Percentiles rank a stretch among this genome's conserved stretches.
Conservation (phyloP, 805 yeast species). For the Starmera pachycereana region DNA sequence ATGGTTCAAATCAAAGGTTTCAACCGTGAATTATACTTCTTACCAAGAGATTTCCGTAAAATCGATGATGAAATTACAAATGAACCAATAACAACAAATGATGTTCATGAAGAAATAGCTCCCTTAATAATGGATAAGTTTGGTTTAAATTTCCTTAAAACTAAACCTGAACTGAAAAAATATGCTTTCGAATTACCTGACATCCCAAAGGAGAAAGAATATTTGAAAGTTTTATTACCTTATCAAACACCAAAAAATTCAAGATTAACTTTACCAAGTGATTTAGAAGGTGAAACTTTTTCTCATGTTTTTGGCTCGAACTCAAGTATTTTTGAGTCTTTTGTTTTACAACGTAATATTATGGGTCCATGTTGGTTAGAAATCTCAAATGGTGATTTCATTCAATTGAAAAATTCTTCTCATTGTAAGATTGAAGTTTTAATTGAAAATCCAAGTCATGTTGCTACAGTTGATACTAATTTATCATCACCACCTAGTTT, state of each 20-base stretch:
- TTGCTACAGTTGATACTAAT: conserved; percentile 37
- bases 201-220: conserved; percentile 71
- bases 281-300: conserved; percentile 68
- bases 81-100: conserved; percentile 39
- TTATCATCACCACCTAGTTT: conserved; percentile 52
- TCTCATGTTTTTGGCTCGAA: conserved; percentile 71
- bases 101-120: conserved; percentile 68
- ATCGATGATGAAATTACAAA: conserved; percentile 31
- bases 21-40: conserved; percentile 60
- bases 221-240: conserved; percentile 70
- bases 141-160: conserved; percentile 51
- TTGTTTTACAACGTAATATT: conserved; percentile 69
- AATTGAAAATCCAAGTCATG: conserved; percentile 35
- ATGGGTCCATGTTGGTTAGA: conserved; percentile 99
- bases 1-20: conserved; percentile 68
- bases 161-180: conserved; percentile 63
- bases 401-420: conserved; percentile 49
- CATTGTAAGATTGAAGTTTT: conserved; percentile 76
- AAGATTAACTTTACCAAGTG: conserved; percentile 42
- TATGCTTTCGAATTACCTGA: conserved; percentile 84
- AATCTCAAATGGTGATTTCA: conserved; percentile 52
- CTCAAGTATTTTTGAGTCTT: conserved; percentile 69
- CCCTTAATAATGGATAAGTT: conserved; percentile 53
- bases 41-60: conserved; percentile 52
- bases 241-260: conserved; percentile 50